Evolutionary conservation across 106 monocot genomes (phyloP).

Genomic region (Dendrobium chrysotoxum): DNA sequence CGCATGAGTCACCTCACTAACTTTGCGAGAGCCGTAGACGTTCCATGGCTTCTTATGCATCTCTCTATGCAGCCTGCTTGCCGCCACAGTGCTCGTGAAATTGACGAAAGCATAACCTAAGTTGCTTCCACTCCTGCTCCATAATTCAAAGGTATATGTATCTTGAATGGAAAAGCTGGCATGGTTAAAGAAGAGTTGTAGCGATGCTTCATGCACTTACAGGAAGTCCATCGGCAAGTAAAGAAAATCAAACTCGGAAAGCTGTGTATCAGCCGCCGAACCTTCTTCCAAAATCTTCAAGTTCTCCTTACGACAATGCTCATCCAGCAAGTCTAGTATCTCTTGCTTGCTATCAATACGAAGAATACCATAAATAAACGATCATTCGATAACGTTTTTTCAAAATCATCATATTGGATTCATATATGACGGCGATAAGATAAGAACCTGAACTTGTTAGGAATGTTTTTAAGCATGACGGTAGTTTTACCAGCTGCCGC

Average conservation of each 20-base stretch:
- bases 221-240: constrained; percentile 43
- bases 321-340: constrained; percentile 19
- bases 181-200: too few species aligned
- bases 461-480: constrained; percentile 29
- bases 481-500: constrained; percentile 8
- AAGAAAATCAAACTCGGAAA: constrained; percentile 37
- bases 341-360: constrained; percentile 14
- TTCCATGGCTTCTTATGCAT: constrained; percentile 24
- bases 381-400: not conserved
- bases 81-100: constrained; percentile 27
- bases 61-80: constrained; percentile 15
- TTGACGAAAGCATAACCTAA: constrained; percentile 43
- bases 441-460: constrained; percentile 20
- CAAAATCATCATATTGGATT: not conserved
- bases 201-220: constrained; percentile 5
- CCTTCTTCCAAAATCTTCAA: not conserved
- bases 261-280: too few species aligned
- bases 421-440: not conserved
- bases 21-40: constrained; percentile 15
- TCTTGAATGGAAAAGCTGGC: not conserved
- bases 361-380: not conserved
- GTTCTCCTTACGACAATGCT: constrained; percentile 23
- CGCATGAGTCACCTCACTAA: constrained; percentile 24
- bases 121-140: constrained; percentile 27
- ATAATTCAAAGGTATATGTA: not conserved